phyloP scores from a whole-genome alignment of 2,329 filamentous ascomycete genomes.

The Hymenoscyphus repandus region DNA sequence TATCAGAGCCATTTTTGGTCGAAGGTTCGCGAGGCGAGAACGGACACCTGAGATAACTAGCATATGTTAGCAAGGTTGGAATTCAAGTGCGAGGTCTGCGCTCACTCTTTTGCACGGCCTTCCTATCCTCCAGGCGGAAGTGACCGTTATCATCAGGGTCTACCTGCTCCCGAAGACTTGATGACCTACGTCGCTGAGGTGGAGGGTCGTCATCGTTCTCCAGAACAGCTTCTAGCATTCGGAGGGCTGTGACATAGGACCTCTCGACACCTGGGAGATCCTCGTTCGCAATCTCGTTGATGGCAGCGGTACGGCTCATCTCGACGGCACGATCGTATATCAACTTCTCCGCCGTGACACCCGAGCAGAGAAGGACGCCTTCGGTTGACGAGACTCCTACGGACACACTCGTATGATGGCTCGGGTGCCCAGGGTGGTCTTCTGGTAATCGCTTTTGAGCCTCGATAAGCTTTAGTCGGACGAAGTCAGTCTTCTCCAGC shows the following conservation, averaged over 20 bases:
- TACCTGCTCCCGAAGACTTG: slow-evolving; percentile 36
- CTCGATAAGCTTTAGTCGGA: slow-evolving; percentile 81
- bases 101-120: slow-evolving; percentile 69
- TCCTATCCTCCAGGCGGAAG: slow-evolving; percentile 64
- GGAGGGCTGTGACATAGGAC: slow-evolving; percentile 86
- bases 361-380: slow-evolving; percentile 77
- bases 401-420: slow-evolving; percentile 61
- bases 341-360: slow-evolving; percentile 89
- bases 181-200: slow-evolving; percentile 37
- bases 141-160: slow-evolving; percentile 40
- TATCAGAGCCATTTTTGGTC: slow-evolving; percentile 58
- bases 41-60: slow-evolving; percentile 60
- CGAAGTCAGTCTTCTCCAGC: slow-evolving; percentile 89
- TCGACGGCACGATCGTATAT: slow-evolving; percentile 98
- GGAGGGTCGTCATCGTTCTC: slow-evolving; percentile 67
- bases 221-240: slow-evolving; percentile 90
- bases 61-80: slow-evolving; percentile 26
- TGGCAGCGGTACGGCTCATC: slow-evolving; percentile 91
- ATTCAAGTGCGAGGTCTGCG: slow-evolving; percentile 13
- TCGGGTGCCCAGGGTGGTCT: slow-evolving; percentile 82
- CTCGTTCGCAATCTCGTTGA: slow-evolving; percentile 91
- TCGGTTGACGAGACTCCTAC: slow-evolving; percentile 56
- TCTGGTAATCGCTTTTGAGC: slow-evolving; percentile 78
- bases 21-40: slow-evolving; percentile 48
- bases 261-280: slow-evolving; percentile 85